These are phyloP conservation scores for Emmonsiellopsis sp. DNA, from an alignment of 2,329 filamentous ascomycete genomes.

Conservation along the genomic window DNA sequence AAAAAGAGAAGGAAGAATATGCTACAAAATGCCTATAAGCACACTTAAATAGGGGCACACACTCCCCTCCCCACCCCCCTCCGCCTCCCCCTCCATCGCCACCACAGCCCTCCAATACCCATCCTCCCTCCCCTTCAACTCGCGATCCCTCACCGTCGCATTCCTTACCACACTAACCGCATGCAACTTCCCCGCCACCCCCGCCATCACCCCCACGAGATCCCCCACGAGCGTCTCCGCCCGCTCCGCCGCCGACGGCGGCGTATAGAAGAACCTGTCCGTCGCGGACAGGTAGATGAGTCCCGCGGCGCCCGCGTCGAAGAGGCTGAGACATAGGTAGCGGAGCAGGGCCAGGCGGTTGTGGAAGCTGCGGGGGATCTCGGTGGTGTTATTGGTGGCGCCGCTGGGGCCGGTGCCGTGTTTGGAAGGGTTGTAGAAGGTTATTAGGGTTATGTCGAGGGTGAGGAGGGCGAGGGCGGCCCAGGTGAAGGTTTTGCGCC, in stretches of 20 bases:
- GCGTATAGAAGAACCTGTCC: slow-evolving; percentile 62
- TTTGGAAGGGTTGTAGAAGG: slow-evolving; percentile 48
- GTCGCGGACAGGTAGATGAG: slow-evolving; percentile 70
- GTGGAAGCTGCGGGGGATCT: slow-evolving; percentile 22
- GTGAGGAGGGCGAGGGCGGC: slow-evolving; percentile 49
- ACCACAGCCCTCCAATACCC: slow-evolving; percentile 59
- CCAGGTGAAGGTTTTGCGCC: slow-evolving; percentile 62
- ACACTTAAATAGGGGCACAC: too few species aligned
- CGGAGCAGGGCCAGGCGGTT: slow-evolving; percentile 48
- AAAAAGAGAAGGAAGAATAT: too few species aligned
- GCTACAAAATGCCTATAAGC: too few species aligned
- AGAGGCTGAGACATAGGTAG: slow-evolving; percentile 50
- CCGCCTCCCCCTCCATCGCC: slow-evolving; percentile 48
- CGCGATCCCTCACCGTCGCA: slow-evolving; percentile 63
- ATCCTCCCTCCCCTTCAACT: slow-evolving; percentile 55
- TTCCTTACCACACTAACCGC: slow-evolving; percentile 71
- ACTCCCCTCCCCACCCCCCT: slow-evolving; percentile 42
- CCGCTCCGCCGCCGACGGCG: slow-evolving; percentile 54
- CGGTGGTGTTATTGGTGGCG: not conserved
- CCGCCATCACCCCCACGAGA: slow-evolving; percentile 47
- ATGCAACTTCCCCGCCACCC: slow-evolving; percentile 56
- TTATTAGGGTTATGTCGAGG: slow-evolving; percentile 53
- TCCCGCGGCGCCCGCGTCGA: slow-evolving; percentile 55
- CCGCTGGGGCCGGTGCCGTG: not conserved
- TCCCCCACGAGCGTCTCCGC: slow-evolving; percentile 45